phyloP scores from a whole-genome alignment of 148 eudicot species.

The Rheum nobile region DNA sequence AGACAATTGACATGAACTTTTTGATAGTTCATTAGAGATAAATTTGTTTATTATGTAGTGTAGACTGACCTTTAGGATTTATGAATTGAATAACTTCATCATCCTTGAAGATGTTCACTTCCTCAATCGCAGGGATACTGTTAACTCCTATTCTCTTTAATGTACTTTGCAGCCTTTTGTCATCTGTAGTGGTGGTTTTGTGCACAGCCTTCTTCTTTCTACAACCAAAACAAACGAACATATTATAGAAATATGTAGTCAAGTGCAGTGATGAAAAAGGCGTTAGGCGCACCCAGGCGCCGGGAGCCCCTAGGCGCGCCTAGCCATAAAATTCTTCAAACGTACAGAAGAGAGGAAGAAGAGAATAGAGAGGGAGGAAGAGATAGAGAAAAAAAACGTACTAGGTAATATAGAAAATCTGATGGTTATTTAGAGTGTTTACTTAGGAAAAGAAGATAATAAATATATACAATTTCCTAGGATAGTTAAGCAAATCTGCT shows the following conservation, averaged over 20 bases:
- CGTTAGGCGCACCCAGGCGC: too few relatives aligned
- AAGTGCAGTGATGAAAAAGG: too few relatives aligned
- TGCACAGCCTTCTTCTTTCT: constrained; percentile 97
- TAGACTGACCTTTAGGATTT: constrained; percentile 57
- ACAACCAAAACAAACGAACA: constrained; percentile 2
- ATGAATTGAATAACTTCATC: constrained; percentile 72
- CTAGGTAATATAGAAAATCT: too few relatives aligned
- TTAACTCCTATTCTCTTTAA: constrained; percentile 88
- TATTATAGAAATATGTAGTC: background rate
- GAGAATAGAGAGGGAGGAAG: too few relatives aligned
- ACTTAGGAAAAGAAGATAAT: too few relatives aligned
- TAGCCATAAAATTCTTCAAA: too few relatives aligned
- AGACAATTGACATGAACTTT: background rate
- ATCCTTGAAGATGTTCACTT: constrained; percentile 86
- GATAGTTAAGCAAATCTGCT: too few relatives aligned
- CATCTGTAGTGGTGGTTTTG: constrained; percentile 83
- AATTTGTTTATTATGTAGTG: background rate
- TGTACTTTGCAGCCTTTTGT: constrained; percentile 83
- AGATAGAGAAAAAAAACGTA: too few relatives aligned
- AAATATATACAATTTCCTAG: too few relatives aligned
- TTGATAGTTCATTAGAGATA: background rate
- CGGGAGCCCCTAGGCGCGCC: too few relatives aligned
- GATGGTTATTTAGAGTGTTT: too few relatives aligned
- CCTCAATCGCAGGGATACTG: constrained; percentile 79
- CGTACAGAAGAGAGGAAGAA: too few relatives aligned